phyloP scores from a whole-genome alignment of 345 rosid species.

The Eutrema japonicum region DNA sequence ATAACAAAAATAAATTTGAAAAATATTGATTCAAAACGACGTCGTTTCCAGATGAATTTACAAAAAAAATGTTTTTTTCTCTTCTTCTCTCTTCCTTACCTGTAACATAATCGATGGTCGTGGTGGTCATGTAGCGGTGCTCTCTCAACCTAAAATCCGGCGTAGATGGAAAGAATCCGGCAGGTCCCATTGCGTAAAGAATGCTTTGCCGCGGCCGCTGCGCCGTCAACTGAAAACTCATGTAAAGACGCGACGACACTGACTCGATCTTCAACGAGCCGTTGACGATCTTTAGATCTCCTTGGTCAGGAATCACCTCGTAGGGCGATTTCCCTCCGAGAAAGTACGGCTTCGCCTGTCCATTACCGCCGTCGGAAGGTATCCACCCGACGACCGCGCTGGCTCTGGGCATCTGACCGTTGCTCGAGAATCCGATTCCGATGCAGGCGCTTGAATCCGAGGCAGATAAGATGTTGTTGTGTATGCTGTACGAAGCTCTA shows the following conservation, averaged over 20 bases:
- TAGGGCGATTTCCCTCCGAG: conserved; percentile 49
- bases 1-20: no score
- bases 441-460: conserved; percentile 52
- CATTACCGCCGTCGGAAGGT: conserved; percentile 37
- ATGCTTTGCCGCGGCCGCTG: conserved; percentile 49
- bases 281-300: conserved; percentile 50
- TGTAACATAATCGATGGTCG: conserved; percentile 59
- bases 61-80: no score
- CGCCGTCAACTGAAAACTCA: conserved; percentile 66
- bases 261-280: conserved; percentile 49
- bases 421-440: conserved; percentile 75
- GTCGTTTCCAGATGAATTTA: no score
- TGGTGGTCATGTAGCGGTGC: conserved; percentile 58
- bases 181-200: conserved; percentile 67
- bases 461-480: conserved; percentile 71
- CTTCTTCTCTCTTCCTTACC: conserved; percentile 43
- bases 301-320: conserved; percentile 60
- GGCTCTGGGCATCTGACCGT: conserved; percentile 67
- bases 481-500: no score
- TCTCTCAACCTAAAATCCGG: conserved; percentile 50
- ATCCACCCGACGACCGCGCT: conserved; percentile 88
- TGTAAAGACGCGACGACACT: conserved; percentile 57
- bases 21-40: no score
- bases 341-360: conserved; percentile 52
- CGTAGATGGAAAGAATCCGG: conserved; percentile 52